Evolutionary conservation across 2,329 filamentous ascomycete genomes (phyloP).

Genomic region (Apiospora aurea): DNA sequence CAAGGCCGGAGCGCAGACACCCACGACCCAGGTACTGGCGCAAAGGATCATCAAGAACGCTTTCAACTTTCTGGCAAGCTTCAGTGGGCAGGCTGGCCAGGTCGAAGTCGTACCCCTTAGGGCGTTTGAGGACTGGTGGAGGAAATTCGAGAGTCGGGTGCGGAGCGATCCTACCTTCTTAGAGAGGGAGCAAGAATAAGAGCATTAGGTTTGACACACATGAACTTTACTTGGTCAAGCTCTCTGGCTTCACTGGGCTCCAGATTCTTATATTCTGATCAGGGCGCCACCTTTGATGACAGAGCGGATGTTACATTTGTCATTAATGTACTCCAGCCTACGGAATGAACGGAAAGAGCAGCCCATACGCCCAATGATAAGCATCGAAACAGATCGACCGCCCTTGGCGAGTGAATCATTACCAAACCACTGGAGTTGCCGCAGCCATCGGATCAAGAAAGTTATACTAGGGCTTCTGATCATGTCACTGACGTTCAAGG

Average conservation of each 20-base stretch:
- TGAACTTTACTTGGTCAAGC: not conserved
- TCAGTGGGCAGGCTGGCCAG: conserved; percentile 72
- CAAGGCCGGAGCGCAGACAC: conserved; percentile 35
- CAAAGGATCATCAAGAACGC: conserved; percentile 96
- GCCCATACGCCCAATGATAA: too few species aligned
- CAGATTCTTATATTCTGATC: too few species aligned
- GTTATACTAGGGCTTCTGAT: too few species aligned
- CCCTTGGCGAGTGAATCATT: too few species aligned
- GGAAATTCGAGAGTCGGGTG: conserved; percentile 89
- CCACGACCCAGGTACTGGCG: conserved; percentile 78
- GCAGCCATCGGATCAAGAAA: too few species aligned
- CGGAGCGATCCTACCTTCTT: conserved; percentile 88
- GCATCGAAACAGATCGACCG: too few species aligned
- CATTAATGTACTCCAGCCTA: not conserved
- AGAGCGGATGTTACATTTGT: too few species aligned
- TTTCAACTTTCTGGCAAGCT: conserved; percentile 94
- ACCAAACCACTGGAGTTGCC: too few species aligned
- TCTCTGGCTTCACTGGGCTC: too few species aligned
- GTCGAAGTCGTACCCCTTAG: conserved; percentile 92
- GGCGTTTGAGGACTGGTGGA: conserved; percentile 98
- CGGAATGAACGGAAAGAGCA: not conserved
- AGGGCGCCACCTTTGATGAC: too few species aligned
- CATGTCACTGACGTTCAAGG: too few species aligned
- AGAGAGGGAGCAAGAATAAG: conserved; percentile 69
- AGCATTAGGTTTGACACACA: not conserved